Conservation (phyloP, 306 rosid species). For the Styphnolobium japonicum region DNA sequence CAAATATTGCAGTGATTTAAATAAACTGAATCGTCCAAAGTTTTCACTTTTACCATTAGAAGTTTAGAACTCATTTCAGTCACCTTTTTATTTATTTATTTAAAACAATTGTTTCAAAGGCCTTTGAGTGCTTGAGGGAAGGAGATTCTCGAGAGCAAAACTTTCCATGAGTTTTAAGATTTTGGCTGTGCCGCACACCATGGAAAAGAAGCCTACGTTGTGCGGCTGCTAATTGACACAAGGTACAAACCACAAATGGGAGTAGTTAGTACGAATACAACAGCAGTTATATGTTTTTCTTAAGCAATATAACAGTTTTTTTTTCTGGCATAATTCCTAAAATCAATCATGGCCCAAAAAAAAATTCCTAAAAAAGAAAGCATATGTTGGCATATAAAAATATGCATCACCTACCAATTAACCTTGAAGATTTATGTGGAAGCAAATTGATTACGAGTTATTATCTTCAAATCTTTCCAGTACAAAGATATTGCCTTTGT, state of each 20-base stretch:
- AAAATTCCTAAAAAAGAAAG: background rate
- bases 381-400: background rate
- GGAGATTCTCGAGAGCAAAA: too few species aligned
- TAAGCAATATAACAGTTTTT: background rate
- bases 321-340: background rate
- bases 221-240: background rate
- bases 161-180: too few species aligned
- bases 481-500: constrained; percentile 74
- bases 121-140: too few species aligned
- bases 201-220: background rate
- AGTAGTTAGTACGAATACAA: background rate
- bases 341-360: background rate
- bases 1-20: background rate
- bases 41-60: background rate
- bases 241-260: background rate
- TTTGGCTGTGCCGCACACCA: too few species aligned
- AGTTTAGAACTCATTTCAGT: background rate
- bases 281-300: background rate
- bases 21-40: background rate
- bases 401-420: background rate
- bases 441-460: background rate
- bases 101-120: too few species aligned
- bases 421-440: background rate
- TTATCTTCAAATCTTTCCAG: constrained; percentile 55
- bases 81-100: too few species aligned